Conservation (phyloP, 2,329 filamentous ascomycete species). For the Diaporthe humulicola region DNA sequence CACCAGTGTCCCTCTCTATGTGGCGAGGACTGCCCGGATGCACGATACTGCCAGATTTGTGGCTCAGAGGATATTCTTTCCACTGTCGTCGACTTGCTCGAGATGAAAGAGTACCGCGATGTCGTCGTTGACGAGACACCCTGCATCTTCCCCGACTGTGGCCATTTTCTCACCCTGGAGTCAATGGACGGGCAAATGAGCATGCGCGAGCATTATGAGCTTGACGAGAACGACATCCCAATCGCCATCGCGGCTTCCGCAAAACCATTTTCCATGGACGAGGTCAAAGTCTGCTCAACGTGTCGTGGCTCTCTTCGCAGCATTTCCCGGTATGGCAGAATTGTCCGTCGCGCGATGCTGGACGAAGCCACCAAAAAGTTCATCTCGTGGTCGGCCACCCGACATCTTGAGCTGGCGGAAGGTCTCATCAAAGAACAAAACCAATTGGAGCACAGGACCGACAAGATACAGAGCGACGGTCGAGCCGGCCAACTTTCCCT, state of each 20-base stretch:
- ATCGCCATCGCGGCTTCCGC: constrained; percentile 51
- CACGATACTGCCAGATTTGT: constrained; percentile 70
- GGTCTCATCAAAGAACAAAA: constrained; percentile 46
- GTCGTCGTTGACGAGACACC: constrained; percentile 71
- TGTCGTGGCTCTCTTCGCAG: constrained; percentile 72
- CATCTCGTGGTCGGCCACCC: constrained; percentile 60
- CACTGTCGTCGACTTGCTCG: constrained; percentile 68
- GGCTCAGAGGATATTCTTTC: constrained; percentile 57
- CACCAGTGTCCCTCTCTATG: constrained; percentile 75
- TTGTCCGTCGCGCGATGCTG: constrained; percentile 70
- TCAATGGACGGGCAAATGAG: constrained; percentile 73
- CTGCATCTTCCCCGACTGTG: constrained; percentile 72
- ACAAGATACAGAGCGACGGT: background rate
- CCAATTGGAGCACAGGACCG: constrained; percentile 43
- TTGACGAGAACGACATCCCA: constrained; percentile 52
- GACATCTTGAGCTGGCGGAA: constrained; percentile 56
- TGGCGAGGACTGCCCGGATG: constrained; percentile 71
- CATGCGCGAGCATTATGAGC: constrained; percentile 63
- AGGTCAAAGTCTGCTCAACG: constrained; percentile 67
- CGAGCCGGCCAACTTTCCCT: background rate
- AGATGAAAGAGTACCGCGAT: constrained; percentile 66
- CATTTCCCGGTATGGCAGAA: constrained; percentile 72
- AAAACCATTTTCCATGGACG: constrained; percentile 62
- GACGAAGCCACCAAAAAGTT: constrained; percentile 76
- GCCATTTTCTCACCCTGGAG: constrained; percentile 71